phyloP scores from a whole-genome alignment of 2,329 filamentous ascomycete species.

The Claviceps digitariae region DNA sequence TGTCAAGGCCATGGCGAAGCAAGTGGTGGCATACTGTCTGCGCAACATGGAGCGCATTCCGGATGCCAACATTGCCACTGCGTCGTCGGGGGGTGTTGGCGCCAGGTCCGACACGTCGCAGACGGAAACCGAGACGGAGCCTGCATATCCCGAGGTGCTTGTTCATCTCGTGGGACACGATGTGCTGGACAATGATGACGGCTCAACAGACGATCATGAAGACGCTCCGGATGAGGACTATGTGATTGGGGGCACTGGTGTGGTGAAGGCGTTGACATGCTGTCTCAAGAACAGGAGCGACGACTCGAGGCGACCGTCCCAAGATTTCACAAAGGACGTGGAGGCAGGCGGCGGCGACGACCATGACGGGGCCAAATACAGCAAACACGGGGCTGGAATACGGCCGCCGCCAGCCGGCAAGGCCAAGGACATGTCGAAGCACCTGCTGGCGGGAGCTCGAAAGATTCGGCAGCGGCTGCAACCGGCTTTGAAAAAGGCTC shows the following conservation, averaged over 20 bases:
- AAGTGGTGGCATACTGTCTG: slow-evolving; percentile 88
- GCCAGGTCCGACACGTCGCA: slow-evolving; percentile 25
- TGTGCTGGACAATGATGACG: slow-evolving; percentile 29
- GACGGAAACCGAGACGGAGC: background rate
- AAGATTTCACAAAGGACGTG: slow-evolving; percentile 38
- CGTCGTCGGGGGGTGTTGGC: slow-evolving; percentile 21
- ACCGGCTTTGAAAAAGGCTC: slow-evolving; percentile 63
- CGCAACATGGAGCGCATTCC: slow-evolving; percentile 77
- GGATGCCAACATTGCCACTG: slow-evolving; percentile 44
- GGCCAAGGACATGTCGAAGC: slow-evolving; percentile 87
- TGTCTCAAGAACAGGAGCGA: slow-evolving; percentile 68
- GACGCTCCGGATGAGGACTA: slow-evolving; percentile 82
- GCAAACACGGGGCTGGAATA: slow-evolving; percentile 20
- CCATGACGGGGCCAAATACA: slow-evolving; percentile 27
- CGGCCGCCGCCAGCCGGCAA: slow-evolving; percentile 35
- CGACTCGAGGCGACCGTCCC: slow-evolving; percentile 41
- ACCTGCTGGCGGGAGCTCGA: slow-evolving; percentile 71
- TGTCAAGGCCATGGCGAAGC: slow-evolving; percentile 81
- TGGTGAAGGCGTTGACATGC: slow-evolving; percentile 86
- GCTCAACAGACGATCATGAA: slow-evolving; percentile 45
- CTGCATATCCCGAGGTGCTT: slow-evolving; percentile 61
- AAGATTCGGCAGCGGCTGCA: slow-evolving; percentile 78
- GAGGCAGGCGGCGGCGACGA: slow-evolving; percentile 24
- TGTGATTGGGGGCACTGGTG: slow-evolving; percentile 87
- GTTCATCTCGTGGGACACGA: slow-evolving; percentile 73